A percentile compares a stretch with the other conserved stretches of the same genome.
Conservation (phyloP, 1,139 yeast species). For the Lizanozyma gosingica region DNA sequence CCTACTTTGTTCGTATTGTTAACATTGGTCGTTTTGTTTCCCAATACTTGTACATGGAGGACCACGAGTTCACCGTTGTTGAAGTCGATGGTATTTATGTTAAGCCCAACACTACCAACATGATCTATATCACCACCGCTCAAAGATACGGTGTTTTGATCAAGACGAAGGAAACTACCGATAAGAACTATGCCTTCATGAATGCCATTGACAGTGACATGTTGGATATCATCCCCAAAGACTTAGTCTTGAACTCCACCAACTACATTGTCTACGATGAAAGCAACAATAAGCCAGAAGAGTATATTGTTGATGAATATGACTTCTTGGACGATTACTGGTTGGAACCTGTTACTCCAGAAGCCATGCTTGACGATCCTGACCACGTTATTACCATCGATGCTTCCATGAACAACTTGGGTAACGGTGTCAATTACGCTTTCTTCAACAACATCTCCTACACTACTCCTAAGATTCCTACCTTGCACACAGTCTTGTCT, state of each 20-base stretch:
- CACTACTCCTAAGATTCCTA: conserved; percentile 73
- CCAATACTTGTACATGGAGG: conserved; percentile 79
- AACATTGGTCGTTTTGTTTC: conserved; percentile 86
- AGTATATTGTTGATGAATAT: conserved; percentile 33
- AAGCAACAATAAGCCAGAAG: conserved; percentile 34
- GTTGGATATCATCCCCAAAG: conserved; percentile 66
- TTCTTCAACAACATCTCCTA: conserved; percentile 82
- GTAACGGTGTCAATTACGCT: conserved; percentile 81
- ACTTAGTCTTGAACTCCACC: conserved; percentile 59
- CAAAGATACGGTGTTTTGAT: conserved; percentile 73
- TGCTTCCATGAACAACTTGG: conserved; percentile 71
- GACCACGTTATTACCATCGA: conserved; percentile 59
- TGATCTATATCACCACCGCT: conserved; percentile 63
- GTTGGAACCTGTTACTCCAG: conserved; percentile 47
- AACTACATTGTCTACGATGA: conserved; percentile 57
- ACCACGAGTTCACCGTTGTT: conserved; percentile 70
- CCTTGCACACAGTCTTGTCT: conserved; percentile 64
- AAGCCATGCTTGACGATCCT: conserved; percentile 48
- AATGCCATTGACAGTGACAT: conserved; percentile 68
- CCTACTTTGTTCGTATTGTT: conserved; percentile 68
- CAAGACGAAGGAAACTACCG: conserved; percentile 53
- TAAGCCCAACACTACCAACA: conserved; percentile 52
- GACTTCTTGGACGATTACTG: conserved; percentile 58
- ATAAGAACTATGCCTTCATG: conserved; percentile 66
- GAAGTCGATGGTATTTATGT: conserved; percentile 78